Percentiles rank a stretch among this genome's conserved stretches.
These are phyloP conservation scores for Colletotrichum sp. DNA, from an alignment of 2,329 filamentous ascomycete genomes.

Conservation along the genomic window DNA sequence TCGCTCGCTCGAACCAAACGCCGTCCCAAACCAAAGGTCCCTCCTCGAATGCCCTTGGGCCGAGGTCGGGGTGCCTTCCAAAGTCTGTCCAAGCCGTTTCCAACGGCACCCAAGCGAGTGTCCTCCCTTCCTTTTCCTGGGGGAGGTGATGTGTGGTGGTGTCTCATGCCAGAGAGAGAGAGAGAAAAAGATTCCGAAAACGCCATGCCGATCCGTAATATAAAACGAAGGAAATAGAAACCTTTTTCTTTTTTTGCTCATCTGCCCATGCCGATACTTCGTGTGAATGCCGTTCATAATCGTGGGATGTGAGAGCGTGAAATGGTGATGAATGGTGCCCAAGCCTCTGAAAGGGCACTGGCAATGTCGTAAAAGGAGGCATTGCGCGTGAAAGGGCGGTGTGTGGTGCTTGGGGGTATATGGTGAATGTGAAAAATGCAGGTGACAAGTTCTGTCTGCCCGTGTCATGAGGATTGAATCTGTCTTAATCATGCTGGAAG, in stretches of 20 bases:
- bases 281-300: slow-evolving; percentile 18
- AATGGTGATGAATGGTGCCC: background rate
- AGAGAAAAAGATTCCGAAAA: background rate
- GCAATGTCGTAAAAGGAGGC: slow-evolving; percentile 1
- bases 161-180: background rate
- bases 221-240: background rate
- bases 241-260: slow-evolving; percentile 12
- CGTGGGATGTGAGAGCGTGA: background rate
- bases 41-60: background rate
- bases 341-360: slow-evolving; percentile 8
- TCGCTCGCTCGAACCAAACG: background rate
- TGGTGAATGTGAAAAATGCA: background rate
- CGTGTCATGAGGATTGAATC: background rate
- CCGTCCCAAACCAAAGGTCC: background rate
- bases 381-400: background rate
- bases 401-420: background rate
- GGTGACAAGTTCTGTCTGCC: background rate
- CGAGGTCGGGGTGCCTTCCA: background rate
- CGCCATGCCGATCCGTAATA: slow-evolving; percentile 4
- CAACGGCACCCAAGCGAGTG: slow-evolving; percentile 14
- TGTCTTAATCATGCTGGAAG: background rate
- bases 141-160: background rate
- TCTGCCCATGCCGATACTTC: slow-evolving; percentile 9
- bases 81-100: slow-evolving; percentile 13
- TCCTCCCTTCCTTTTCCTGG: background rate